phyloP scores from a whole-genome alignment of 75 land plant species.

The Gnetum montanum region DNA sequence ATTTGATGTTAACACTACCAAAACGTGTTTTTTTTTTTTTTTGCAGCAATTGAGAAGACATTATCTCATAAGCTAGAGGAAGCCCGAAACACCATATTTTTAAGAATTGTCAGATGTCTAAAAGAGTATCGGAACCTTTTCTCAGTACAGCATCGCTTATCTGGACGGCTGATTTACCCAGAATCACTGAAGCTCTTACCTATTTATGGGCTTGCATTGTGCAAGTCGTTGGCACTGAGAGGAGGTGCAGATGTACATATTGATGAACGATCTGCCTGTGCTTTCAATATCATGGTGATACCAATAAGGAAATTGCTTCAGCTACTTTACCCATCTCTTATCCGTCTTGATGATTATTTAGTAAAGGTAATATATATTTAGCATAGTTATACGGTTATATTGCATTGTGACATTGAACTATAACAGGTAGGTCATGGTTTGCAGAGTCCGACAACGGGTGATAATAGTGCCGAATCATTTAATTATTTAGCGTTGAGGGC shows the following conservation, averaged over 20 bases:
- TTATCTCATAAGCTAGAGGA: conserved; percentile 74
- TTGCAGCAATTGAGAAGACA: conserved; percentile 88
- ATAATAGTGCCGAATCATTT: conserved; percentile 14
- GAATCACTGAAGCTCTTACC: conserved; percentile 78
- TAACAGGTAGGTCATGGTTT: background rate
- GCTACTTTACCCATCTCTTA: conserved; percentile 74
- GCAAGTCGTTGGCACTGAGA: conserved; percentile 66
- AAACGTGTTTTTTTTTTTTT: background rate
- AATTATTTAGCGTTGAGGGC: conserved; percentile 49
- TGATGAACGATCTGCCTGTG: conserved; percentile 88
- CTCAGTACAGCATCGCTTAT: conserved; percentile 78
- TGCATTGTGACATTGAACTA: background rate
- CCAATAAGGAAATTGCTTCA: conserved; percentile 59
- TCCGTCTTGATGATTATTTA: conserved; percentile 71
- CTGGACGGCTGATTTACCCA: conserved; percentile 80
- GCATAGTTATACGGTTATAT: background rate
- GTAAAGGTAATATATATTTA: conserved; percentile 40
- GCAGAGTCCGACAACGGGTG: conserved; percentile 29
- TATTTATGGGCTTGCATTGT: conserved; percentile 62
- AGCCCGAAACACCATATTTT: conserved; percentile 65
- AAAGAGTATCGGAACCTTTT: conserved; percentile 81
- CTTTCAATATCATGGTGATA: conserved; percentile 76
- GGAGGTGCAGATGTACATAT: conserved; percentile 78
- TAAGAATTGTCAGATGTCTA: conserved; percentile 57
- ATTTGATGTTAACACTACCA: background rate